Percentiles rank a stretch among this genome's conserved stretches.
These are phyloP conservation scores for Camelina hispida DNA, from an alignment of 345 rosid genomes.

Conservation along the genomic window DNA sequence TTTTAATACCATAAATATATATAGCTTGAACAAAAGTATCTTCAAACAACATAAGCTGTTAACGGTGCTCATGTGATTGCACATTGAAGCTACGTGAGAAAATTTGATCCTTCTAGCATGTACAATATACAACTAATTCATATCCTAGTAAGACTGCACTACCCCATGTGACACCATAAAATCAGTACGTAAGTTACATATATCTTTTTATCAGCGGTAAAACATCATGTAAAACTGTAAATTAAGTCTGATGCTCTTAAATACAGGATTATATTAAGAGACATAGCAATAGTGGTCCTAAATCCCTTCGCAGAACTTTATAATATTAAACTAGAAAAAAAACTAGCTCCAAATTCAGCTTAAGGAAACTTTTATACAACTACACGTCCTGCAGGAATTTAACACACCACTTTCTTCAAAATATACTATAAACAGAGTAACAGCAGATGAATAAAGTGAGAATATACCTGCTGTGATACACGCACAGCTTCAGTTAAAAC, in stretches of 20 bases:
- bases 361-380: slow-evolving; percentile 25
- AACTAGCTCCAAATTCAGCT: slow-evolving; percentile 26
- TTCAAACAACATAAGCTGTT: slow-evolving; percentile 8
- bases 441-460: slow-evolving; percentile 17
- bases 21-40: slow-evolving; percentile 11
- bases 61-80: slow-evolving; percentile 12
- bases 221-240: background rate
- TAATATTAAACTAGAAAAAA: slow-evolving; percentile 13
- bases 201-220: background rate
- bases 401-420: slow-evolving; percentile 28
- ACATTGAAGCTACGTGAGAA: slow-evolving; percentile 6
- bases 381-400: slow-evolving; percentile 13
- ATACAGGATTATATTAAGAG: slow-evolving; percentile 12
- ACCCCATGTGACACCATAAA: slow-evolving; percentile 7
- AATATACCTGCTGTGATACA: slow-evolving; percentile 77
- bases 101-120: slow-evolving; percentile 25
- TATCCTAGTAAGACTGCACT: slow-evolving; percentile 23
- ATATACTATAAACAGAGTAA: slow-evolving; percentile 18
- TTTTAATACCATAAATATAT: slow-evolving; percentile 20
- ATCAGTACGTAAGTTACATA: background rate
- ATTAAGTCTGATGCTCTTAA: slow-evolving; percentile 1
- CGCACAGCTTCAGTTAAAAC: slow-evolving; percentile 94
- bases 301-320: slow-evolving; percentile 9
- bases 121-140: slow-evolving; percentile 22
- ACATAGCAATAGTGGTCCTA: slow-evolving; percentile 7